Conservation (phyloP, 768 basidiomycete species). For the Lactarius hatsudake region DNA sequence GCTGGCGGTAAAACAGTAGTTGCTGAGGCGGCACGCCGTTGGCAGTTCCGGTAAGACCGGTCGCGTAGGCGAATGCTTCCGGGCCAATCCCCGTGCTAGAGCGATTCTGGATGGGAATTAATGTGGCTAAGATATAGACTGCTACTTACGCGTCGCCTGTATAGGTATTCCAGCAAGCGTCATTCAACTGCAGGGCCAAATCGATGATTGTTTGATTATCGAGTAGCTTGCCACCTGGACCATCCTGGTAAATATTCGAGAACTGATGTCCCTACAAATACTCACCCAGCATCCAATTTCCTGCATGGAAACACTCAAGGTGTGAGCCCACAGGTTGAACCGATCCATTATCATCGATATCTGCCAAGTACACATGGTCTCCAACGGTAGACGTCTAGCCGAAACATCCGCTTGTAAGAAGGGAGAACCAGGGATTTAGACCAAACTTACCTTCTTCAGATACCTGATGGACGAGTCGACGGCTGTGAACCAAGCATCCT, state of each 20-base stretch:
- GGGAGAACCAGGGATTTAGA: background rate
- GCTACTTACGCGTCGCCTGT: slow-evolving; percentile 57
- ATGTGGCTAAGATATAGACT: background rate
- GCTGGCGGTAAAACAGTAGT: slow-evolving; percentile 50
- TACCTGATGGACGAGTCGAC: slow-evolving; percentile 66
- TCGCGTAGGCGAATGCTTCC: slow-evolving; percentile 61
- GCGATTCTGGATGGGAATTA: background rate
- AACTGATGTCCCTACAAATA: background rate
- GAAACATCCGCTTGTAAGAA: background rate
- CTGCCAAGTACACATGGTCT: slow-evolving; percentile 60
- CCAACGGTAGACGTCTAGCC: slow-evolving; percentile 63
- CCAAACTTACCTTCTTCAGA: slow-evolving; percentile 48
- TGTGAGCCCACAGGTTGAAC: slow-evolving; percentile 68
- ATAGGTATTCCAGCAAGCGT: slow-evolving; percentile 82
- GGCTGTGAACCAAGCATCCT: slow-evolving; percentile 65
- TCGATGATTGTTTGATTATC: slow-evolving; percentile 70
- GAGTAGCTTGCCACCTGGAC: slow-evolving; percentile 57
- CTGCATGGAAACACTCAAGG: slow-evolving; percentile 69
- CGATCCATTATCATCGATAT: slow-evolving; percentile 46
- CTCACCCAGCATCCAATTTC: slow-evolving; percentile 70
- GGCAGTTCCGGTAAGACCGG: slow-evolving; percentile 52
- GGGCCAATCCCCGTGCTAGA: slow-evolving; percentile 74
- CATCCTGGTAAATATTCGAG: background rate
- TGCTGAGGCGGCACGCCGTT: slow-evolving; percentile 39
- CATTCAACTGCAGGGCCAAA: slow-evolving; percentile 57